Percentiles rank a stretch among this genome's conserved stretches.
Conservation (phyloP, 2,329 filamentous ascomycete genomes). For the Gremmenia infestans region DNA sequence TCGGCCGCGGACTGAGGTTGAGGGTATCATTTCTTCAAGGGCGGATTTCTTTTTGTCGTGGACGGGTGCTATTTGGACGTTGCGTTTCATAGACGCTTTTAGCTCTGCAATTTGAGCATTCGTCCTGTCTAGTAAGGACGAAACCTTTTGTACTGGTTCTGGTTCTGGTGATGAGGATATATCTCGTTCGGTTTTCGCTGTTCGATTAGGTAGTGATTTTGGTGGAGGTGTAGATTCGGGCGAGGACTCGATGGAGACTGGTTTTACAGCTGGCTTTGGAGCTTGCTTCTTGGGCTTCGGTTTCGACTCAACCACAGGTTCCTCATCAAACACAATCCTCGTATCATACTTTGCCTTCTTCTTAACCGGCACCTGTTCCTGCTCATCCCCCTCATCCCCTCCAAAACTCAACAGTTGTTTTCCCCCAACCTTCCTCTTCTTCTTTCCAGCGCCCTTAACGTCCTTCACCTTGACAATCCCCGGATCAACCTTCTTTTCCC, state of each 20-base stretch:
- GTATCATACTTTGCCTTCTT: constrained; percentile 80
- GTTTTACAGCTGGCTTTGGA: constrained; percentile 28
- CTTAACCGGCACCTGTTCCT: constrained; percentile 51
- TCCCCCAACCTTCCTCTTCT: constrained; percentile 67
- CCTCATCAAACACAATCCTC: constrained; percentile 62
- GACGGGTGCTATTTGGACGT: constrained; percentile 44
- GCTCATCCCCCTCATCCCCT: constrained; percentile 53
- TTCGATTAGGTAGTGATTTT: constrained; percentile 24
- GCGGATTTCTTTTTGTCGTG: constrained; percentile 60
- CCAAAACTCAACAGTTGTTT: constrained; percentile 78
- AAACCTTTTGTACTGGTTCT: constrained; percentile 34
- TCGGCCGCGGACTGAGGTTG: constrained; percentile 63
- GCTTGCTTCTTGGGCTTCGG: constrained; percentile 30
- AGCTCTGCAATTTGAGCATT: constrained; percentile 77
- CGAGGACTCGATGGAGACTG: constrained; percentile 34
- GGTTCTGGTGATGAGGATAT: constrained; percentile 35
- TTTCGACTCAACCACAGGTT: constrained; percentile 31
- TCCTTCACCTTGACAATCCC: constrained; percentile 34
- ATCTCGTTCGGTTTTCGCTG: constrained; percentile 31
- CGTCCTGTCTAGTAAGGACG: constrained; percentile 56
- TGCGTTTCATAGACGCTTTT: constrained; percentile 76
- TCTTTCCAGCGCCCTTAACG: constrained; percentile 41
- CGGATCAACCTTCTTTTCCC: constrained; percentile 50
- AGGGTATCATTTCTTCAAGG: constrained; percentile 69
- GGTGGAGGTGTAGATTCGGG: constrained; percentile 33